These are phyloP conservation scores for Zea mays DNA, from an alignment of 176 grass and related monocot genomes.

Conservation along the genomic window Zm-B73-REFERENCE-NAM-5.0 NC_050105.1:145686501-145687000, in stretches of 20 bases:
- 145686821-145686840: conserved; percentile 46
- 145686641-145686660: neutral
- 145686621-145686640: neutral
- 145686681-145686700: neutral
- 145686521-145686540: neutral
- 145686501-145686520: neutral
- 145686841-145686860: conserved; percentile 41
- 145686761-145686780: conserved; percentile 12
- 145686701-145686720: neutral
- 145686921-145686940: neutral
- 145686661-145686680: neutral
- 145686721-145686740: neutral
- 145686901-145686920: neutral
- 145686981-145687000: neutral
- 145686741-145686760: conserved; percentile 20
- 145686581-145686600: neutral
- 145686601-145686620: neutral
- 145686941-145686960: neutral
- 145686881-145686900: conserved; percentile 6
- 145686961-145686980: neutral
- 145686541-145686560: neutral
- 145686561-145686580: neutral
- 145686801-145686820: conserved; percentile 56
- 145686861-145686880: conserved; percentile 32
- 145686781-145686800: conserved; percentile 38